Evolutionary conservation across 805 yeast species (phyloP).

Genomic region (Saturnispora besseyi): DNA sequence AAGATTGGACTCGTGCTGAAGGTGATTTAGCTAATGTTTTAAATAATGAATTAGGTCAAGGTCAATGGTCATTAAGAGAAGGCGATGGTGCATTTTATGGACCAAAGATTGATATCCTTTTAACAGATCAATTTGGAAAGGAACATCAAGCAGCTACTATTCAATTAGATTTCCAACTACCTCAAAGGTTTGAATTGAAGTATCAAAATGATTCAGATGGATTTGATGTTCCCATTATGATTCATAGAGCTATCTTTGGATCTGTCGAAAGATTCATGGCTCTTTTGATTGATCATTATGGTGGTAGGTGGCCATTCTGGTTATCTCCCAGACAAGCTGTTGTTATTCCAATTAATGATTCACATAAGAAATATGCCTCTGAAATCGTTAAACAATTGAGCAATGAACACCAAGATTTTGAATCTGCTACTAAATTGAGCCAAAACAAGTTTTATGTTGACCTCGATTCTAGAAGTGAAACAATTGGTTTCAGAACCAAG

Average conservation of each 20-base stretch:
- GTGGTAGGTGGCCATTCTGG: slow-evolving; percentile 98
- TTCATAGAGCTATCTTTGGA: slow-evolving; percentile 93
- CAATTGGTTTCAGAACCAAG: slow-evolving; percentile 72
- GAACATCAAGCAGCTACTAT: slow-evolving; percentile 92
- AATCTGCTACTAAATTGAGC: slow-evolving; percentile 44
- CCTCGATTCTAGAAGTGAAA: slow-evolving; percentile 62
- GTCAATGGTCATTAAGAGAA: slow-evolving; percentile 59
- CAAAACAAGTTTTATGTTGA: slow-evolving; percentile 64
- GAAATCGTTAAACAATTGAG: slow-evolving; percentile 37
- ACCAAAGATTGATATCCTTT: slow-evolving; percentile 84
- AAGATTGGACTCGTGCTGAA: slow-evolving; percentile 84
- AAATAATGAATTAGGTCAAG: slow-evolving; percentile 37
- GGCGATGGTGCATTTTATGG: slow-evolving; percentile 99
- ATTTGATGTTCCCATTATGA: slow-evolving; percentile 74
- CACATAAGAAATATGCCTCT: slow-evolving; percentile 49
- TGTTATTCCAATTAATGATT: slow-evolving; percentile 67
- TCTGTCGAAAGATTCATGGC: slow-evolving; percentile 91
- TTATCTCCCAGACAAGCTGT: slow-evolving; percentile 84
- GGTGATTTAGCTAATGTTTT: slow-evolving; percentile 50
- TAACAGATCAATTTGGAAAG: slow-evolving; percentile 72
- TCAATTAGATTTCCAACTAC: slow-evolving; percentile 91
- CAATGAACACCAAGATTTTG: slow-evolving; percentile 30
- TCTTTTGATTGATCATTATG: slow-evolving; percentile 76
- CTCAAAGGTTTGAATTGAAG: slow-evolving; percentile 68
- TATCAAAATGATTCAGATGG: slow-evolving; percentile 49